These are phyloP conservation scores for Phlebopus sp. DNA, from an alignment of 1,284 basidiomycete genomes.

Conservation along the genomic window DNA sequence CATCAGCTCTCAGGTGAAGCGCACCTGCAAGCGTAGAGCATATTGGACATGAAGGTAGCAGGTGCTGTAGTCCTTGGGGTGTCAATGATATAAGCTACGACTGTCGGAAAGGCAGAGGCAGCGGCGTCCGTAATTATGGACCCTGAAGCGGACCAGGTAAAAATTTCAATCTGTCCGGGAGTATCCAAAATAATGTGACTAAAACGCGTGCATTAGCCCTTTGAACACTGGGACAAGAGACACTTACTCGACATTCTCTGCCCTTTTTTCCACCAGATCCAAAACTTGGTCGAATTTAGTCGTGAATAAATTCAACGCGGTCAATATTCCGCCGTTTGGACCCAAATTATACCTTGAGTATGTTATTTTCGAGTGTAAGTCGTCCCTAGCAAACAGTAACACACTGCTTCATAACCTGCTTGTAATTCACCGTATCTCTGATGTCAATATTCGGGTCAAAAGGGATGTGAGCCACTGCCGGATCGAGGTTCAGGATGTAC, in stretches of 20 bases:
- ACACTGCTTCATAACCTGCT: conserved; percentile 99
- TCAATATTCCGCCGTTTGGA: conserved; percentile 97
- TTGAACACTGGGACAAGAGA: background rate
- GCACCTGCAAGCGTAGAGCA: conserved; percentile 98
- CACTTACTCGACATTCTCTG: conserved; percentile 82
- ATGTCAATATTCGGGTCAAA: conserved; percentile 99
- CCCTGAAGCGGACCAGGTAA: conserved; percentile 99
- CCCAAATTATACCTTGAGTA: conserved; percentile 88
- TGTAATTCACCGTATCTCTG: conserved; percentile 95
- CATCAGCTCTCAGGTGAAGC: conserved; percentile 24
- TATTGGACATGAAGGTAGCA: conserved; percentile 99
- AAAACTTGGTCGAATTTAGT: conserved; percentile 99
- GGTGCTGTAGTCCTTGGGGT: conserved; percentile 94
- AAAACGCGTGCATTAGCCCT: conserved; percentile 2
- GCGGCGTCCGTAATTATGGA: conserved; percentile 99
- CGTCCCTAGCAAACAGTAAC: conserved; percentile 36
- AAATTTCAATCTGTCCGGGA: conserved; percentile 99
- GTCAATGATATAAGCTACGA: conserved; percentile 97
- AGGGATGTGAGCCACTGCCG: conserved; percentile 87
- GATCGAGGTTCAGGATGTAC: conserved; percentile 97
- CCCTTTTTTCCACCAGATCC: conserved; percentile 87
- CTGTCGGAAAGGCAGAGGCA: conserved; percentile 89
- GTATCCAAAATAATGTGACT: conserved; percentile 96
- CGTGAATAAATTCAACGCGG: conserved; percentile 95
- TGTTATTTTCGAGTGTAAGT: conserved; percentile 21